Percentiles rank a stretch among this genome's conserved stretches.
These are phyloP conservation scores for Solanum hybrid DNA, from an alignment of 305 asterid species.

Conservation along the genomic window DNA sequence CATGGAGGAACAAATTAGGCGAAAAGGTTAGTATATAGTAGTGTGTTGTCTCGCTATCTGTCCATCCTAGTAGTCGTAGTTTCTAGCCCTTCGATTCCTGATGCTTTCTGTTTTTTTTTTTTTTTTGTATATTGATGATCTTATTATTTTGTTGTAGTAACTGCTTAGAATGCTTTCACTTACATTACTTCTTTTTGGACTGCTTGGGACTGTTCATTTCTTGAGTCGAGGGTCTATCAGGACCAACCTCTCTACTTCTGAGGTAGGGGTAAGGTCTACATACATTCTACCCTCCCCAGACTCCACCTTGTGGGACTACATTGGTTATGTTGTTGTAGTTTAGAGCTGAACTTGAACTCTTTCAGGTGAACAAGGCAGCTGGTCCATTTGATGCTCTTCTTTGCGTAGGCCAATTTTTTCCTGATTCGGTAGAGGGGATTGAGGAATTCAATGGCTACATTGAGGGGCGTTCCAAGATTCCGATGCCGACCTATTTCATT, in stretches of 20 bases:
- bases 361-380: constrained; percentile 89
- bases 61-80: neutral
- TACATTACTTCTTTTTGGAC: neutral
- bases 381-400: constrained; percentile 92
- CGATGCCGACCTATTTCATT: constrained; percentile 75
- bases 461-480: constrained; percentile 57
- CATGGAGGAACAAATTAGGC: neutral
- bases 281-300: neutral
- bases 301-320: neutral
- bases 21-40: neutral
- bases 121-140: neutral
- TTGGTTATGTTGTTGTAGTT: neutral
- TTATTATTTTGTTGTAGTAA: neutral
- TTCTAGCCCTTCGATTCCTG: neutral
- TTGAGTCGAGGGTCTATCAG: neutral
- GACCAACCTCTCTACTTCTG: neutral
- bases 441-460: constrained; percentile 68
- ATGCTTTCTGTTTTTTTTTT: neutral
- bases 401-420: constrained; percentile 93
- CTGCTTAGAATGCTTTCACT: neutral
- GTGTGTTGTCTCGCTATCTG: neutral
- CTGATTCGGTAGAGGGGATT: constrained; percentile 54
- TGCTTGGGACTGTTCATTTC: neutral
- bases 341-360: neutral
- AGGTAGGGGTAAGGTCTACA: neutral